Conservation (phyloP, 352 stramenopile species). For the Phytophthora pinifolia region DNA sequence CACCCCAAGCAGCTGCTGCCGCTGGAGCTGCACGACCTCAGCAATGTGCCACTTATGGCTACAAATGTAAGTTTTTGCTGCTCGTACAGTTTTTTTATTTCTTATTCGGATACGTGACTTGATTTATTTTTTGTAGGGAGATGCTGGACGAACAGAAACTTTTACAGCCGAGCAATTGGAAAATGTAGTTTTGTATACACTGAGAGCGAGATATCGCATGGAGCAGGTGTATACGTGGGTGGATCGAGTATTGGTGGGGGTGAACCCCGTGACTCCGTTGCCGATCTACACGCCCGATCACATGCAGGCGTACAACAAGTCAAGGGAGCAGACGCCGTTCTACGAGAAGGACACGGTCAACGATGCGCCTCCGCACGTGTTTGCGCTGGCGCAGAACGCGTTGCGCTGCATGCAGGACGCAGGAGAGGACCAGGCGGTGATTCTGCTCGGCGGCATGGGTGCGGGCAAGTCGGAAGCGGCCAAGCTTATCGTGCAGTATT, state of each 20-base stretch:
- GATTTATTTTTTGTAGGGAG: constrained; percentile 30
- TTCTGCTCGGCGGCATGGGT: constrained; percentile 73
- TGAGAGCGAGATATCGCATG: constrained; percentile 75
- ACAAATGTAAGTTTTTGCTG: constrained; percentile 40
- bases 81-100: background rate
- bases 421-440: constrained; percentile 75
- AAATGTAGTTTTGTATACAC: constrained; percentile 71
- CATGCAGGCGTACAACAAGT: constrained; percentile 81
- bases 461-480: constrained; percentile 78
- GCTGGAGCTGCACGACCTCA: constrained; percentile 64
- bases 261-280: constrained; percentile 70
- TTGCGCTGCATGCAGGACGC: constrained; percentile 79
- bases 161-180: constrained; percentile 70
- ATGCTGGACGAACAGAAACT: constrained; percentile 55
- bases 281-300: constrained; percentile 85
- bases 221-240: constrained; percentile 86
- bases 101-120: background rate
- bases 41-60: constrained; percentile 62
- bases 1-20: constrained; percentile 66
- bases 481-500: constrained; percentile 82
- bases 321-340: constrained; percentile 49
- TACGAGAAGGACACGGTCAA: constrained; percentile 60
- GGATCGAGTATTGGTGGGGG: constrained; percentile 67
- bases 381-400: constrained; percentile 77
- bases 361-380: constrained; percentile 71